phyloP scores from a whole-genome alignment of 2,329 filamentous ascomycete species.

The Neofusicoccum kwambonambiense region DNA sequence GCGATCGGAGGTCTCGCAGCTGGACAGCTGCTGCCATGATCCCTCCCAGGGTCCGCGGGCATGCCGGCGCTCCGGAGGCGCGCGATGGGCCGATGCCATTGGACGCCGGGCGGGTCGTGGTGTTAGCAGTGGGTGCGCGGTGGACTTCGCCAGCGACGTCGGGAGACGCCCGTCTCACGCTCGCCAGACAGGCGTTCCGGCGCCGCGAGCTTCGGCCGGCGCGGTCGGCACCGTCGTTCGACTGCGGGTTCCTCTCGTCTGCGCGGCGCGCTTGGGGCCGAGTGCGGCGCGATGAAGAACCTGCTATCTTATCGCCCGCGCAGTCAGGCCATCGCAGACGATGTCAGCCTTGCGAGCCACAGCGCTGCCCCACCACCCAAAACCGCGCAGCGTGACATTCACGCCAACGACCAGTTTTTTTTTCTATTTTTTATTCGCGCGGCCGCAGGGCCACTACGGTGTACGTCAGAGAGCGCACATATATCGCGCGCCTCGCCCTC shows the following conservation, averaged over 20 bases:
- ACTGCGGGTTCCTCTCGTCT: background rate
- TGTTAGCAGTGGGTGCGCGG: background rate
- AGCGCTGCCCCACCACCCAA: background rate
- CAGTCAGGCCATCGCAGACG: background rate
- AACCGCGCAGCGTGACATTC: slow-evolving; percentile 8
- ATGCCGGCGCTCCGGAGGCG: slow-evolving; percentile 12
- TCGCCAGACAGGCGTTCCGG: background rate
- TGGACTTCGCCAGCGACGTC: background rate
- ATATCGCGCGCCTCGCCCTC: background rate
- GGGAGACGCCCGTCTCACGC: slow-evolving; percentile 8
- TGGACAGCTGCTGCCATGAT: background rate
- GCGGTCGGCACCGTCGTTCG: background rate
- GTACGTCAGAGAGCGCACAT: slow-evolving; percentile 1
- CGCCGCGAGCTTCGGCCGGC: slow-evolving; percentile 10
- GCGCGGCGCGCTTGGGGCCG: background rate
- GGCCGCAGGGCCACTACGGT: background rate
- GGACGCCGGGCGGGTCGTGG: background rate
- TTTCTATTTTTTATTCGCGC: background rate
- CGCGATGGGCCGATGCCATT: slow-evolving; percentile 11
- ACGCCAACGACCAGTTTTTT: background rate
- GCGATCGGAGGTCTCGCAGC: slow-evolving; percentile 1
- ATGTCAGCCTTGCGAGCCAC: slow-evolving; percentile 8
- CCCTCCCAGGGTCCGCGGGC: slow-evolving; percentile 12
- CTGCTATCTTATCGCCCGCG: slow-evolving; percentile 6
- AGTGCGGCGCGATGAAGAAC: background rate